Percentiles rank a stretch among this genome's conserved stretches.
Evolutionary conservation across 225 moss, liverwort and hornwort species (phyloP).

Genomic region (Sphagnum contortum): DNA sequence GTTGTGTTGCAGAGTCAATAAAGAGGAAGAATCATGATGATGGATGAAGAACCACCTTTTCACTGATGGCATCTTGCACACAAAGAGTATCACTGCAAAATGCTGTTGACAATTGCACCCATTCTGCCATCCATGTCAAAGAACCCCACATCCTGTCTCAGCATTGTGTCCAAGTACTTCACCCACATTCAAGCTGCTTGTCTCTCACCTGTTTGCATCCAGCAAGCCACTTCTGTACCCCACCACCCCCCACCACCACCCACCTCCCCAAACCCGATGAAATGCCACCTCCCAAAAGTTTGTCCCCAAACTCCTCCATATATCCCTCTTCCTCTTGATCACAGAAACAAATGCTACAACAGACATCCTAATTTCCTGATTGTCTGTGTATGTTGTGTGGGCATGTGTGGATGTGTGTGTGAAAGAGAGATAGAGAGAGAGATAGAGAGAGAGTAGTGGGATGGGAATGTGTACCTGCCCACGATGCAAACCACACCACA

Average conservation of each 20-base stretch:
- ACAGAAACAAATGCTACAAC: neutral
- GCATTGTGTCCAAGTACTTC: constrained; percentile 40
- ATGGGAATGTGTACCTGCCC: constrained; percentile 15
- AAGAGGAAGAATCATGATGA: too few relatives aligned
- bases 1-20: too few relatives aligned
- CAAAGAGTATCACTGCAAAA: constrained; percentile 35
- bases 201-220: constrained; percentile 48
- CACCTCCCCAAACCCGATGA: too few relatives aligned
- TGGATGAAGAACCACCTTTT: constrained; percentile 34
- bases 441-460: neutral
- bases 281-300: neutral
- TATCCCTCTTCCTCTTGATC: neutral
- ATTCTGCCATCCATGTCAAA: constrained; percentile 40
- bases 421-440: neutral
- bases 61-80: constrained; percentile 81
- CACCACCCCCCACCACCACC: neutral
- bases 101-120: constrained; percentile 41
- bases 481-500: constrained; percentile 20
- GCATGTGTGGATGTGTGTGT: neutral
- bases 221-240: constrained; percentile 56
- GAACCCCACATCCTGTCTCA: constrained; percentile 40
- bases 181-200: constrained; percentile 40
- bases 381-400: too few relatives aligned
- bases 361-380: neutral
- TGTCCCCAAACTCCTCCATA: too few relatives aligned